These are phyloP conservation scores for Venturia oleaginea DNA, from an alignment of 2,329 filamentous ascomycete genomes.

Conservation along the genomic window DNA sequence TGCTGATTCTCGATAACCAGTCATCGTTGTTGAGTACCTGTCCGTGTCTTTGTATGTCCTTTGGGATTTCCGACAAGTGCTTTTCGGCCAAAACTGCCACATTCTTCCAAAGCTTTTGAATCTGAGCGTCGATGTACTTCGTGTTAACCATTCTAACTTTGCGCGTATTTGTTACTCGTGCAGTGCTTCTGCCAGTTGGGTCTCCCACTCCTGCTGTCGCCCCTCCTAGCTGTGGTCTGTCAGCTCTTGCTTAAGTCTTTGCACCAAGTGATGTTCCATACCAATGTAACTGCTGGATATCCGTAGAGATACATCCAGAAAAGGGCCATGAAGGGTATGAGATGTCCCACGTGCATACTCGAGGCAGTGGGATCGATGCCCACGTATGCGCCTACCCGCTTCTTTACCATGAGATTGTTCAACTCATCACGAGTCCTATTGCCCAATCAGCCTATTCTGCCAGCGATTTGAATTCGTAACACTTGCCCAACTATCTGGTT, in stretches of 20 bases:
- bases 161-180: slow-evolving; percentile 45
- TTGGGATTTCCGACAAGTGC: slow-evolving; percentile 47
- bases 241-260: slow-evolving; percentile 32
- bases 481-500: slow-evolving; percentile 66
- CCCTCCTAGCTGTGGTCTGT: slow-evolving; percentile 40
- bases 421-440: slow-evolving; percentile 39
- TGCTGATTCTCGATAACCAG: slow-evolving; percentile 66
- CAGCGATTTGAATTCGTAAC: slow-evolving; percentile 19
- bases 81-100: slow-evolving; percentile 57
- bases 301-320: slow-evolving; percentile 79
- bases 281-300: slow-evolving; percentile 55
- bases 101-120: slow-evolving; percentile 65
- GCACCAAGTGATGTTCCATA: slow-evolving; percentile 24
- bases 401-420: slow-evolving; percentile 53
- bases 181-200: slow-evolving; percentile 59
- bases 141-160: slow-evolving; percentile 54
- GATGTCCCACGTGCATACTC: slow-evolving; percentile 71
- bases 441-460: slow-evolving; percentile 18
- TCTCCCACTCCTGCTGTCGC: slow-evolving; percentile 73
- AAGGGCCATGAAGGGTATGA: slow-evolving; percentile 72
- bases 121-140: slow-evolving; percentile 58
- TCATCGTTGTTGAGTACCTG: slow-evolving; percentile 69
- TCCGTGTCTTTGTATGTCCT: slow-evolving; percentile 57
- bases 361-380: slow-evolving; percentile 74
- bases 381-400: slow-evolving; percentile 65